Conservation (phyloP, 768 basidiomycete genomes). For the Rhodotorula sphaerocarpa region DNA sequence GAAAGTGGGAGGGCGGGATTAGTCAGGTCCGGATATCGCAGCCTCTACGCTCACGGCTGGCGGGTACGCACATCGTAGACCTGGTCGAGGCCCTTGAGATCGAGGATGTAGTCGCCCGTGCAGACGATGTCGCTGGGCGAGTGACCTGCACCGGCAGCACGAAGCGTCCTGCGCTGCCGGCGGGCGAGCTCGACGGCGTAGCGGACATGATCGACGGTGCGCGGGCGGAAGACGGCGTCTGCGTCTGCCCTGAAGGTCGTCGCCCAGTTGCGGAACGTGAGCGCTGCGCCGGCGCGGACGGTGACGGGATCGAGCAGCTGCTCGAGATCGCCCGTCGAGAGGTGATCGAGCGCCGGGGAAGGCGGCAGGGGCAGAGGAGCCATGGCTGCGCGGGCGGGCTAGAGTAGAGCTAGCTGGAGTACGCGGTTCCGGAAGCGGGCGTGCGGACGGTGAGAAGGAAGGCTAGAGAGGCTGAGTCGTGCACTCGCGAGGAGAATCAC, state of each 20-base stretch:
- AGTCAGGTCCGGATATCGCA: background rate
- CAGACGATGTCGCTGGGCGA: slow-evolving; percentile 89
- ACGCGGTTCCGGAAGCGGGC: no score
- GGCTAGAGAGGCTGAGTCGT: no score
- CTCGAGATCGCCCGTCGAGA: slow-evolving; percentile 50
- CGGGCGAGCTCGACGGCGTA: slow-evolving; percentile 72
- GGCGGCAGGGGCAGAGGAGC: slow-evolving; percentile 11
- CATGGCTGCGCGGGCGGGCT: background rate
- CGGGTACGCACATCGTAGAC: slow-evolving; percentile 72
- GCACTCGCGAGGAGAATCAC: no score
- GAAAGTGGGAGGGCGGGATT: background rate
- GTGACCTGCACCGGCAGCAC: slow-evolving; percentile 83
- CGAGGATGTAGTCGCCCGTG: slow-evolving; percentile 62
- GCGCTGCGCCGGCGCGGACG: slow-evolving; percentile 44
- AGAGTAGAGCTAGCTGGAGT: no score
- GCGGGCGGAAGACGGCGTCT: slow-evolving; percentile 65
- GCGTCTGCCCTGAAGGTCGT: slow-evolving; percentile 65
- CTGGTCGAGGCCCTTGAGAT: slow-evolving; percentile 62
- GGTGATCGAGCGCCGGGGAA: slow-evolving; percentile 44
- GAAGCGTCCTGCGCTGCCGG: slow-evolving; percentile 60
- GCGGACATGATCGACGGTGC: slow-evolving; percentile 59
- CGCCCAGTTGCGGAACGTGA: slow-evolving; percentile 77
- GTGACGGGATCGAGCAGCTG: slow-evolving; percentile 53
- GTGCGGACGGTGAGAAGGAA: no score
- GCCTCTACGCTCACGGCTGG: no score